Evolutionary conservation across 169 alveolate genomes (phyloP).

Genomic region (Neospora caninum): DNA sequence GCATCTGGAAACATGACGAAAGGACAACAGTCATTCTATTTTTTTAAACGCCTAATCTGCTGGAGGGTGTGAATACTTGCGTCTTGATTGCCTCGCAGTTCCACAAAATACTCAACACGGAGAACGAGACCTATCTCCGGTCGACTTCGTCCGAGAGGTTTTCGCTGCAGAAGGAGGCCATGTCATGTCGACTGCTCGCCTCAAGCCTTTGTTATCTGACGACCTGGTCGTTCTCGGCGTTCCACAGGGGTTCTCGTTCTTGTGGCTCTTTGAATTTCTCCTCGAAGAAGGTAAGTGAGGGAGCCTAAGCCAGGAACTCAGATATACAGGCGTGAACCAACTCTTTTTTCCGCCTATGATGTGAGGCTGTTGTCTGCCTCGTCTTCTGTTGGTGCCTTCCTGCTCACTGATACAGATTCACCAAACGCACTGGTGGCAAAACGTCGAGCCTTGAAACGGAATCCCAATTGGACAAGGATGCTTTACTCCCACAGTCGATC

Average conservation of each 20-base stretch:
- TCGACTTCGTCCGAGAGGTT: background rate
- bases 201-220: background rate
- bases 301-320: background rate
- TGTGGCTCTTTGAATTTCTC: slow-evolving; percentile 39
- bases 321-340: background rate
- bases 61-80: background rate
- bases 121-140: background rate
- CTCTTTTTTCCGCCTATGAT: background rate
- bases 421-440: background rate
- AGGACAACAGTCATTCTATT: too few species aligned
- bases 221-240: slow-evolving; percentile 8
- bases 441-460: background rate
- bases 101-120: background rate
- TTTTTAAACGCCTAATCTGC: too few species aligned
- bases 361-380: background rate
- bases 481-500: background rate
- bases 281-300: background rate
- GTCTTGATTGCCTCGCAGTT: slow-evolving; percentile 4
- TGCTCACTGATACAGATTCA: background rate
- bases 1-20: too few species aligned
- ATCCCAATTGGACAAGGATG: background rate
- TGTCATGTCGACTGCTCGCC: background rate
- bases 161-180: background rate
- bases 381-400: background rate
- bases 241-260: slow-evolving; percentile 12